phyloP scores from a whole-genome alignment of 352 stramenopile species.

The Blastocystis sp. region DNA sequence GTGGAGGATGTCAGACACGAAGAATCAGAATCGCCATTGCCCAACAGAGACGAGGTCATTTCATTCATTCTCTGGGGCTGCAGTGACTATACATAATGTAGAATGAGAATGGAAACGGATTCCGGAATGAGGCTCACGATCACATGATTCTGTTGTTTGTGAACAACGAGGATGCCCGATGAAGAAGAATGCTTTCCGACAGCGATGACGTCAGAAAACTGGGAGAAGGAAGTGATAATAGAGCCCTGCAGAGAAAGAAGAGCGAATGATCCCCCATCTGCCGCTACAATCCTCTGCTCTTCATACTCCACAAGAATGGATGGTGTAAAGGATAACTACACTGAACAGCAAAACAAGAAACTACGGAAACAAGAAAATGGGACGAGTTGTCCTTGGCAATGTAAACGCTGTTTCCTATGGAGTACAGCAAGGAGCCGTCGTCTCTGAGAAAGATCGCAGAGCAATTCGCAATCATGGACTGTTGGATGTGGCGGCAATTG shows the following conservation, averaged over 20 bases:
- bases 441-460: background rate
- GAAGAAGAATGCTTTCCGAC: background rate
- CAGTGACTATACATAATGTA: background rate
- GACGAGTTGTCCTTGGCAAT: background rate
- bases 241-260: background rate
- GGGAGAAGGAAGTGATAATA: background rate
- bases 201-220: background rate
- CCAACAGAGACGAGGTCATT: background rate
- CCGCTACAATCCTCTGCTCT: background rate
- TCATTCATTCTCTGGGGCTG: background rate
- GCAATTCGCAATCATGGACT: background rate
- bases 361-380: background rate
- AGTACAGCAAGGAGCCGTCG: background rate
- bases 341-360: background rate
- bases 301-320: background rate
- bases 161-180: background rate
- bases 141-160: background rate
- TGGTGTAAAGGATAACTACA: background rate
- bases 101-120: background rate
- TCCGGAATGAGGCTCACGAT: background rate
- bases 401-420: background rate
- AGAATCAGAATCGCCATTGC: background rate
- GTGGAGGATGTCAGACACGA: background rate
- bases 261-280: background rate
- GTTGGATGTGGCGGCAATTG: background rate